Base-by-base conservation (phyloP, 768 basidiomycete genomes). In the Tricholomella constricta region DNA sequence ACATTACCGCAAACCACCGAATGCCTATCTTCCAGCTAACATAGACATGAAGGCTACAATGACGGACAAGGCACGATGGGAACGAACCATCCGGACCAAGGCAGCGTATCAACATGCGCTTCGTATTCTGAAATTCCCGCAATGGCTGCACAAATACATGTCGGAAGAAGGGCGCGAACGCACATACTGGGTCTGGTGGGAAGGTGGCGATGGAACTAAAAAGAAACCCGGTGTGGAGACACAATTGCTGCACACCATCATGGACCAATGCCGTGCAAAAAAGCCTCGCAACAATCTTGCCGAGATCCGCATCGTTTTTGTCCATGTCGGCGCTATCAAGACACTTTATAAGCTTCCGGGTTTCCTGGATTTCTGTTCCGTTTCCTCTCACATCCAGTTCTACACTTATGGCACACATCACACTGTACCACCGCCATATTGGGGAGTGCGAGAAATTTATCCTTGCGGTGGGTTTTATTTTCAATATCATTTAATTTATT, bases 381-480 rank as follows among this genome's bases (percentile, higher is more conserved):
- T 78, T 19, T 65, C 67, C 3, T 69, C 73, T 25, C 76, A 81
- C 35, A 62, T 81, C 6, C 82, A 79, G 29, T 89, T 90, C 58
- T 82, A 83, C 62, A 79, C 80, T 0, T 92, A 85, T 69, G 89
- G 89, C 0, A 80, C 84, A 10, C 81, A 88, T 65, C 66, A 78
- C 25, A 74, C 64, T 15, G 68, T 87, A 12, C 66, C 74, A n/a
- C 76, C 74, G 15, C 64, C 72, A 6, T 67, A 74, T 27, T 88
- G 85, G 87, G 80, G 79, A n/a, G 59, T 89, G 7, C 75, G 77
- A 27, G 85, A 86, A 56, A 78, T 91, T 10, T 90, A 81, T 61
- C 85, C 86, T 34, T 65, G 81, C 51, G 89, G 89, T 89, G 62
- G 45, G 78, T 66, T 11, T 14, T 23, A 1, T 27, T 35, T 23